phyloP scores from a whole-genome alignment of 225 moss, liverwort and hornwort species.

The Marchantia polymorpha region DNA sequence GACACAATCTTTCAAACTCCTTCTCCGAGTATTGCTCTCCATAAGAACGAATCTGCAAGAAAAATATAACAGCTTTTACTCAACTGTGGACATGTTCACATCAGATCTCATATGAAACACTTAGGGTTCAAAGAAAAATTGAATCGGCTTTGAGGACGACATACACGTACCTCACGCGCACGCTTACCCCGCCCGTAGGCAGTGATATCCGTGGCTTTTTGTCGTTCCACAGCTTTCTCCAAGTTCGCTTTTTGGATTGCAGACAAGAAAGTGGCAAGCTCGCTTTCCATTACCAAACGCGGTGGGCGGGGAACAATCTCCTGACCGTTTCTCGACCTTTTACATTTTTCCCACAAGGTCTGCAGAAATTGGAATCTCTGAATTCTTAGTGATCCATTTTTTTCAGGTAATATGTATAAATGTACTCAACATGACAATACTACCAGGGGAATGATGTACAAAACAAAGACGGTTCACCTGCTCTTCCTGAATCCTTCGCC shows the following conservation, averaged over 20 bases:
- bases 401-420: too few species aligned
- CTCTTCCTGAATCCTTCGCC: constrained; percentile 68
- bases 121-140: not conserved
- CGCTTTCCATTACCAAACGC: constrained; percentile 83
- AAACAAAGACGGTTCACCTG: constrained; percentile 45
- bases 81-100: not conserved
- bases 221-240: constrained; percentile 62
- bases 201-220: constrained; percentile 55
- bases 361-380: constrained; percentile 12
- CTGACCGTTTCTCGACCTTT: constrained; percentile 60
- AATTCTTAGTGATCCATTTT: too few species aligned
- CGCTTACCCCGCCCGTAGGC: constrained; percentile 97
- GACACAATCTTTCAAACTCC: constrained; percentile 91
- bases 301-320: constrained; percentile 69
- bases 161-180: constrained; percentile 66
- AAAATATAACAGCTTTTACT: not conserved
- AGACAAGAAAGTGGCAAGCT: constrained; percentile 74
- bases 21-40: constrained; percentile 90
- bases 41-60: constrained; percentile 58
- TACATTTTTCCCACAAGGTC: constrained; percentile 78
- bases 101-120: not conserved
- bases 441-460: too few species aligned
- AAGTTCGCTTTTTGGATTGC: constrained; percentile 69
- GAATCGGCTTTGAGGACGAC: not conserved
- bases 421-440: too few species aligned